A percentile compares a stretch with the other conserved stretches of the same genome.
These are phyloP conservation scores for Annulohypoxylon maeteangense DNA, from an alignment of 495 filamentous ascomycete species.

Conservation along the genomic window DNA sequence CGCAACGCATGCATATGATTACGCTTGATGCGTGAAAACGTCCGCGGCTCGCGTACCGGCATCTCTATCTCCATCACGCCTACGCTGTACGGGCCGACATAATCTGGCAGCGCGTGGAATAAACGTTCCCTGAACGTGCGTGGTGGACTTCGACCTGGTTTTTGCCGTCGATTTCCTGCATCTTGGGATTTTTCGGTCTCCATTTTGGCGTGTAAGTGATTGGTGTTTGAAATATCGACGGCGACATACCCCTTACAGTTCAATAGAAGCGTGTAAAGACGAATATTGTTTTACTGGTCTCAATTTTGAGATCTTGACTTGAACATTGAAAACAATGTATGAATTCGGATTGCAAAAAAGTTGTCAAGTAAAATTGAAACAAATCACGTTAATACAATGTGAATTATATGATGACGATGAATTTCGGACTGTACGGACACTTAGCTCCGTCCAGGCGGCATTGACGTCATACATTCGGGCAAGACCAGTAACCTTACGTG, in stretches of 20 bases:
- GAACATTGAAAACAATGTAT: background rate
- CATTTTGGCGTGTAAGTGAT: slow-evolving; percentile 21
- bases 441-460: slow-evolving; percentile 11
- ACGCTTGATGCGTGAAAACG: slow-evolving; percentile 57
- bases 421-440: slow-evolving; percentile 4
- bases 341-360: background rate
- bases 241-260: background rate
- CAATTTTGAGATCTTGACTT: background rate
- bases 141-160: slow-evolving; percentile 29
- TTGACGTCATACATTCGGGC: slow-evolving; percentile 32
- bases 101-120: slow-evolving; percentile 67
- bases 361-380: background rate
- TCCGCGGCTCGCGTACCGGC: slow-evolving; percentile 59
- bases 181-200: slow-evolving; percentile 19
- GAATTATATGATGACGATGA: slow-evolving; percentile 31
- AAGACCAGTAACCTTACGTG: background rate
- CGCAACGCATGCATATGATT: slow-evolving; percentile 53
- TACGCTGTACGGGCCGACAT: slow-evolving; percentile 70
- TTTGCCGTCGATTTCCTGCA: slow-evolving; percentile 12
- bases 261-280: background rate
- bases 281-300: background rate
- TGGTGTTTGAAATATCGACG: slow-evolving; percentile 1
- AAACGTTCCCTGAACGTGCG: slow-evolving; percentile 44
- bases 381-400: slow-evolving; percentile 8
- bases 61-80: slow-evolving; percentile 73